Percentiles rank a stretch among this genome's conserved stretches.
Evolutionary conservation across 2,329 filamentous ascomycete species (phyloP).

Genomic region (Amauroascus niger): DNA sequence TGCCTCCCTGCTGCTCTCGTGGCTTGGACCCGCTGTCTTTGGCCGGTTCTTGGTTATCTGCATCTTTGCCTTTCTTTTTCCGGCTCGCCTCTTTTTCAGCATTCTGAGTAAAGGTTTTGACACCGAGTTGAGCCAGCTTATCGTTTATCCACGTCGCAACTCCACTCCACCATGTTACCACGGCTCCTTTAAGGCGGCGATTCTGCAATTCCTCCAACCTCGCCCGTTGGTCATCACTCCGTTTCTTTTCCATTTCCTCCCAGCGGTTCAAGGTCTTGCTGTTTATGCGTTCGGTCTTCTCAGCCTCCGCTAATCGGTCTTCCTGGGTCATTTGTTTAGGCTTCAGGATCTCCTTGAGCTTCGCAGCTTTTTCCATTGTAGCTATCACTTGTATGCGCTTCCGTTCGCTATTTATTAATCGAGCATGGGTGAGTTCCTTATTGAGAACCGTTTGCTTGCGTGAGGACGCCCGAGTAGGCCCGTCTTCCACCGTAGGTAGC

Average conservation of each 20-base stretch:
- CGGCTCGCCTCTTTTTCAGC: slow-evolving; percentile 27
- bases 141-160: slow-evolving; percentile 70
- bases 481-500: slow-evolving; percentile 55
- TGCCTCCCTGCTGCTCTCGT: slow-evolving; percentile 20
- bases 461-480: slow-evolving; percentile 52
- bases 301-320: slow-evolving; percentile 73
- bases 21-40: slow-evolving; percentile 14
- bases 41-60: not conserved
- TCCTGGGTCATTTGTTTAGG: slow-evolving; percentile 78
- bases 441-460: slow-evolving; percentile 56
- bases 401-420: slow-evolving; percentile 42
- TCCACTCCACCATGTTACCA: slow-evolving; percentile 91
- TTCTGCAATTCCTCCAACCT: slow-evolving; percentile 82
- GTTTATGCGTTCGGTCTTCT: slow-evolving; percentile 73
- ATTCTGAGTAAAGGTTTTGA: slow-evolving; percentile 41
- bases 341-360: slow-evolving; percentile 59
- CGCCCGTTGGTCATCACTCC: slow-evolving; percentile 70
- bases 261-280: slow-evolving; percentile 83
- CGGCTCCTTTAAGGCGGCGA: slow-evolving; percentile 74
- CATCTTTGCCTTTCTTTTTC: slow-evolving; percentile 13
- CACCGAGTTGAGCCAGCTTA: slow-evolving; percentile 61
- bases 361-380: slow-evolving; percentile 53
- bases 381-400: slow-evolving; percentile 41
- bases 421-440: slow-evolving; percentile 48
- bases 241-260: slow-evolving; percentile 84